Percentiles rank a stretch among this genome's conserved stretches.
Evolutionary conservation across 2,329 filamentous ascomycete species (phyloP).

Genomic region (Parascedosporium putredinis): DNA sequence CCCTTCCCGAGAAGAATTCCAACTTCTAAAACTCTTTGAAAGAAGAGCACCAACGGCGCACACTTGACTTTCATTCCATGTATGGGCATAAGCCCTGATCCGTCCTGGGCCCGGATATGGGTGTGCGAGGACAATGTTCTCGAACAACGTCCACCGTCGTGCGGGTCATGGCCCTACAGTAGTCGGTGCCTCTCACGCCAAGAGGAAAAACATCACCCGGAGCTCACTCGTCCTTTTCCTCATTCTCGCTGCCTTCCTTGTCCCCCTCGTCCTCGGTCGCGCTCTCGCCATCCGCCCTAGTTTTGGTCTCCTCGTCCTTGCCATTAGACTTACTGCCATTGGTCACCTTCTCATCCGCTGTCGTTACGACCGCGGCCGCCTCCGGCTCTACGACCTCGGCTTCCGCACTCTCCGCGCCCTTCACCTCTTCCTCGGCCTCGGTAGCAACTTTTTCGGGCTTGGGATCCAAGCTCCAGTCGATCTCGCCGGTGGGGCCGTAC

Average conservation of each 20-base stretch:
- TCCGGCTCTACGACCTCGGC: background rate
- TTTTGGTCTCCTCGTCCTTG: slow-evolving; percentile 10
- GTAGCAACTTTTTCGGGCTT: slow-evolving; percentile 16
- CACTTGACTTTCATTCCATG: no score
- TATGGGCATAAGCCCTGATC: no score
- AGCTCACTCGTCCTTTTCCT: slow-evolving; percentile 5
- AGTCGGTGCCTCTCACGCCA: no score
- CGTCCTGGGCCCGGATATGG: no score
- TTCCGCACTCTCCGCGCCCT: slow-evolving; percentile 7
- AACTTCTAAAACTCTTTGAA: no score
- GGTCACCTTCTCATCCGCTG: slow-evolving; percentile 11
- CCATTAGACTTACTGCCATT: slow-evolving; percentile 16
- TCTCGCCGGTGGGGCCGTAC: slow-evolving; percentile 70
- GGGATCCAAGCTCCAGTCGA: slow-evolving; percentile 67
- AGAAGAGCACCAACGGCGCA: no score
- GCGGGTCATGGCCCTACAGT: no score
- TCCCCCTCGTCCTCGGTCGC: slow-evolving; percentile 5
- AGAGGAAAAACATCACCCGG: background rate
- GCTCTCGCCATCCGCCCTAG: no score
- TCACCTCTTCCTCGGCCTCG: slow-evolving; percentile 9
- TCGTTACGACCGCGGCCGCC: slow-evolving; percentile 9
- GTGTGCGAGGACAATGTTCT: no score
- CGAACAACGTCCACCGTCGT: no score
- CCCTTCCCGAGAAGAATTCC: no score
- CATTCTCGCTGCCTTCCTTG: slow-evolving; percentile 8